phyloP scores from a whole-genome alignment of 2,329 filamentous ascomycete genomes.

The Colletotrichum echinochloae region DNA sequence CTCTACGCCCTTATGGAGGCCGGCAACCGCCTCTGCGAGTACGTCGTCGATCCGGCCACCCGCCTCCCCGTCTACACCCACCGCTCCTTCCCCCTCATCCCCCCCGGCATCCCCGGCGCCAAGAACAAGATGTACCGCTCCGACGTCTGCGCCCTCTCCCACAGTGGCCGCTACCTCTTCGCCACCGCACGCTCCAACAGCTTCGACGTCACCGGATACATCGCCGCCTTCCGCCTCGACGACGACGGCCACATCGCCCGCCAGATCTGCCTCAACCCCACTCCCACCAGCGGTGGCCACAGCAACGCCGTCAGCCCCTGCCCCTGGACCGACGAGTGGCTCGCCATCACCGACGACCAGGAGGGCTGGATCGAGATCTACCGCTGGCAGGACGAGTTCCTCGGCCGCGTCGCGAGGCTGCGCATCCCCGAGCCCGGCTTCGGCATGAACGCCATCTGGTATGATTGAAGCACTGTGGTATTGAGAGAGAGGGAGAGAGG shows the following conservation, averaged over 20 bases:
- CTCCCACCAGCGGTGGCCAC: constrained; percentile 87
- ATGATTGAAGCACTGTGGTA: constrained; percentile 63
- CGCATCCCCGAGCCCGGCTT: constrained; percentile 89
- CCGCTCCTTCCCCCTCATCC: constrained; percentile 81
- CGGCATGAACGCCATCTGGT: constrained; percentile 98
- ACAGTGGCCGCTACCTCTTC: constrained; percentile 81
- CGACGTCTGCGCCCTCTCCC: constrained; percentile 82
- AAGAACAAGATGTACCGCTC: constrained; percentile 78
- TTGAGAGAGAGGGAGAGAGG: neutral
- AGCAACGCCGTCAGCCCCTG: constrained; percentile 89
- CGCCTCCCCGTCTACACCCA: constrained; percentile 84
- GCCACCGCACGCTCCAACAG: constrained; percentile 85
- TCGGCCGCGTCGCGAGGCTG: constrained; percentile 80
- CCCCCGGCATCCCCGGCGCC: constrained; percentile 71
- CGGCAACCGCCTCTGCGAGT: constrained; percentile 86
- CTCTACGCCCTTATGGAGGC: constrained; percentile 91
- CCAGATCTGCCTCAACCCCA: constrained; percentile 85
- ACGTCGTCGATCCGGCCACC: constrained; percentile 79
- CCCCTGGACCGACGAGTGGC: constrained; percentile 87
- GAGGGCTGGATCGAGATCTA: constrained; percentile 90
- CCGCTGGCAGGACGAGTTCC: constrained; percentile 84
- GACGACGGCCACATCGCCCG: constrained; percentile 77
- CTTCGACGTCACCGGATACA: constrained; percentile 82
- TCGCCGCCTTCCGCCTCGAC: constrained; percentile 81
- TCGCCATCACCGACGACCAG: constrained; percentile 91